These are phyloP conservation scores for Calocera viscosa DNA, from an alignment of 768 basidiomycete genomes.

Conservation along the genomic window DNA sequence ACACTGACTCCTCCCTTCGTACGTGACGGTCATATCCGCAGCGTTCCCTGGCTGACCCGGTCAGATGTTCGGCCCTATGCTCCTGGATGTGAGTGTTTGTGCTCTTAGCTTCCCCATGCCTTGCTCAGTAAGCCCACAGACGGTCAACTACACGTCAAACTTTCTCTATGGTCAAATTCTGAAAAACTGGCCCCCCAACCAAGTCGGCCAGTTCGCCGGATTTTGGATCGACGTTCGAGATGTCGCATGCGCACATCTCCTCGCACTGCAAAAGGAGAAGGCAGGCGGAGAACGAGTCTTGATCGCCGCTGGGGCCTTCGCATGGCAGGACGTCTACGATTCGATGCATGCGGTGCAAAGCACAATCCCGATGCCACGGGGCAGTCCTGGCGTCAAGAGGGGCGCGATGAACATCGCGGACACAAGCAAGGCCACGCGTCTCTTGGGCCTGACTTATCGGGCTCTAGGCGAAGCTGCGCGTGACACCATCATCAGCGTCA, in stretches of 20 bases:
- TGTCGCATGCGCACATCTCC: conserved; percentile 11
- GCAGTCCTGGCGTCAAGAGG: background rate
- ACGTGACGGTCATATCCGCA: background rate
- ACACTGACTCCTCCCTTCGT: background rate
- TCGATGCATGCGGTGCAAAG: background rate
- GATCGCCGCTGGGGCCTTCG: background rate
- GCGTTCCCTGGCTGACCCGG: background rate
- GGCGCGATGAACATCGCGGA: background rate
- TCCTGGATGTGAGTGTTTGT: background rate
- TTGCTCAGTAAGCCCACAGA: background rate
- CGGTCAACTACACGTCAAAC: background rate
- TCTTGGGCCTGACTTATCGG: background rate
- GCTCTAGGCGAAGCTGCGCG: background rate
- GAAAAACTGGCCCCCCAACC: background rate
- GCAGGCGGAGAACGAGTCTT: conserved; percentile 13
- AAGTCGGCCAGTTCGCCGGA: conserved; percentile 6
- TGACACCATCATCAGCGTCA: background rate
- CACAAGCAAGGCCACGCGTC: background rate
- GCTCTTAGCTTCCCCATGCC: background rate
- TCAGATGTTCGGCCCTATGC: background rate
- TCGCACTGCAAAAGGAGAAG: conserved; percentile 1
- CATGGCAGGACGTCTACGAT: conserved; percentile 13
- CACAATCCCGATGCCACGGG: background rate
- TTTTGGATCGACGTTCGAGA: conserved; percentile 13
- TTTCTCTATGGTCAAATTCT: background rate